A percentile compares a stretch with the other conserved stretches of the same genome.
phyloP scores from a whole-genome alignment of 768 basidiomycete genomes.

The Symmetrospora coprosmae region DNA sequence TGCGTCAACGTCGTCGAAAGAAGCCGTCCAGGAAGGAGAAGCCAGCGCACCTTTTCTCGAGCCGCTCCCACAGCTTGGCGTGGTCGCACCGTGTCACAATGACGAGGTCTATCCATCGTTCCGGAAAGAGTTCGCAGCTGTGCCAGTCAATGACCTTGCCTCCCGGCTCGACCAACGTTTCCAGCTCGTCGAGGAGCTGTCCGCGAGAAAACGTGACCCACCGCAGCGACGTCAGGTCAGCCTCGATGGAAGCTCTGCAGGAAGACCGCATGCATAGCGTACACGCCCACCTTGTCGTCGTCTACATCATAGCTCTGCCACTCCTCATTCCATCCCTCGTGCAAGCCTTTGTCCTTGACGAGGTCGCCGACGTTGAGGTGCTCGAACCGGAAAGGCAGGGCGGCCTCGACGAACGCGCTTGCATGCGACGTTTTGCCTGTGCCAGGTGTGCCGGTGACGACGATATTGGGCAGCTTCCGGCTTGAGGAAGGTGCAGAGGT shows the following conservation, averaged over 20 bases:
- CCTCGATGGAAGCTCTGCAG: no score
- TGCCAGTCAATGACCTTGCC: constrained; percentile 89
- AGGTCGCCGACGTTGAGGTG: constrained; percentile 84
- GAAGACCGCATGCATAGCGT: background rate
- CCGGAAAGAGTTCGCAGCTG: constrained; percentile 81
- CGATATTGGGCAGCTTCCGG: constrained; percentile 47
- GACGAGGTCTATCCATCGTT: constrained; percentile 91
- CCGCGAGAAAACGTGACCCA: no score
- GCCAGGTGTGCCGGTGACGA: constrained; percentile 82
- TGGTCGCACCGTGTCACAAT: constrained; percentile 85
- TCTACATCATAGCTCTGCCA: constrained; percentile 91
- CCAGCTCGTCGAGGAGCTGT: constrained; percentile 77
- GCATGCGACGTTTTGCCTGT: constrained; percentile 83
- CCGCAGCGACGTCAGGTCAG: no score
- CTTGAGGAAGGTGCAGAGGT: constrained; percentile 9
- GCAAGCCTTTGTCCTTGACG: constrained; percentile 67
- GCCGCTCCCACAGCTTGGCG: constrained; percentile 66
- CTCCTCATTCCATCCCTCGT: constrained; percentile 76
- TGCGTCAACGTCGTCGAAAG: no score
- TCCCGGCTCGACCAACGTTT: constrained; percentile 47
- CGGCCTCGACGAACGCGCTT: constrained; percentile 51
- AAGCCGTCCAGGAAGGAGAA: background rate
- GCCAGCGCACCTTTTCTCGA: constrained; percentile 63
- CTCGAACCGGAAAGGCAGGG: constrained; percentile 47
- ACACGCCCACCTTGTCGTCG: constrained; percentile 69